A percentile compares a stretch with the other conserved stretches of the same genome.
phyloP scores from a whole-genome alignment of 2,329 filamentous ascomycete species.

The Trichophyton schoenleinii region DNA sequence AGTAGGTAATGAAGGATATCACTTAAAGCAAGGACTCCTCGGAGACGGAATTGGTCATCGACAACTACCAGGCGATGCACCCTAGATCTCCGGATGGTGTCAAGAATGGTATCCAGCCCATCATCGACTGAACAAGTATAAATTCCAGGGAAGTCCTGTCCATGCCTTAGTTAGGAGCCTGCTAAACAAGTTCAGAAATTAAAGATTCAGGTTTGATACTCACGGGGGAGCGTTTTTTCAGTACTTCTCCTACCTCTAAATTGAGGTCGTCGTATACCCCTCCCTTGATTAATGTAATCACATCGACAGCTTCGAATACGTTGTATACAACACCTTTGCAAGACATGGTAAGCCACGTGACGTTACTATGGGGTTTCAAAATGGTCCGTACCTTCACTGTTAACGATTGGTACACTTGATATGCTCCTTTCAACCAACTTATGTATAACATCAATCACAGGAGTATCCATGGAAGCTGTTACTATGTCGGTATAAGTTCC shows the following conservation, averaged over 20 bases:
- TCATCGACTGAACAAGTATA: conserved; percentile 92
- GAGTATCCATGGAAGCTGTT: conserved; percentile 75
- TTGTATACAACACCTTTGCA: conserved; percentile 60
- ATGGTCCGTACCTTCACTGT: conserved; percentile 42
- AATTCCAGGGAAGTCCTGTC: conserved; percentile 78
- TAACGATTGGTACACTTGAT: conserved; percentile 85
- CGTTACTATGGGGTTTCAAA: neutral
- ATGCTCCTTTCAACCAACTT: conserved; percentile 87
- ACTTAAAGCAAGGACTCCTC: conserved; percentile 82
- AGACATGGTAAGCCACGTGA: neutral
- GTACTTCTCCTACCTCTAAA: conserved; percentile 73
- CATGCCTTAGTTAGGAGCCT: neutral
- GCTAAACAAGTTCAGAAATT: neutral
- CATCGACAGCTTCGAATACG: conserved; percentile 94
- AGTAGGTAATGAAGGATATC: conserved; percentile 95
- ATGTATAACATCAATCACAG: conserved; percentile 89
- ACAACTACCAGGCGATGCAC: conserved; percentile 90
- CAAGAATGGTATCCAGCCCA: conserved; percentile 87
- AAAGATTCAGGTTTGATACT: conserved; percentile 15
- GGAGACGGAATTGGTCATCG: conserved; percentile 74
- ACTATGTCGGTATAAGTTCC: conserved; percentile 73
- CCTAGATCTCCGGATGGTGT: conserved; percentile 86
- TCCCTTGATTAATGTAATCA: conserved; percentile 89
- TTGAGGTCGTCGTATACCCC: conserved; percentile 84
- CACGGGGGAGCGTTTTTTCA: conserved; percentile 70